phyloP scores from a whole-genome alignment of 1,284 basidiomycete species.

The Rhodofomes roseus region DNA sequence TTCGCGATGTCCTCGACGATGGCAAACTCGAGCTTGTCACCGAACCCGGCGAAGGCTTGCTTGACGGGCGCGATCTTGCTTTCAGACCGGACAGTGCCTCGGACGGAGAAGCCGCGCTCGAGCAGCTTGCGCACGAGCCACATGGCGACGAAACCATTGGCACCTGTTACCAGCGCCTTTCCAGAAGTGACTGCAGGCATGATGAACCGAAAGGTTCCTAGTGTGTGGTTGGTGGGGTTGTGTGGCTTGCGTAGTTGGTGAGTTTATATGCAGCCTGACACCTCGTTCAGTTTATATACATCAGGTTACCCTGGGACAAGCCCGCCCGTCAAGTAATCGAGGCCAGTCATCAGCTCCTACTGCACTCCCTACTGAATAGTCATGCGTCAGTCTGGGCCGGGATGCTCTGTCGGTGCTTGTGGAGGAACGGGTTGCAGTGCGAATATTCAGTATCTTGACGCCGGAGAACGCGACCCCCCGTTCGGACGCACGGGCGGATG shows the following conservation, averaged over 20 bases:
- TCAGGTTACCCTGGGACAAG: background rate
- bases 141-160: slow-evolving; percentile 29
- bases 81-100: slow-evolving; percentile 44
- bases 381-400: too few relatives aligned
- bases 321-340: too few relatives aligned
- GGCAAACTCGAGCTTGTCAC: slow-evolving; percentile 45
- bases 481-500: background rate
- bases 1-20: slow-evolving; percentile 55
- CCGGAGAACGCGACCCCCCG: background rate
- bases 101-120: slow-evolving; percentile 35
- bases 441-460: too few relatives aligned
- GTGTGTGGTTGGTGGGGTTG: background rate
- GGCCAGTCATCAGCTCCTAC: too few relatives aligned
- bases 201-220: slow-evolving; percentile 10
- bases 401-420: too few relatives aligned
- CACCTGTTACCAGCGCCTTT: slow-evolving; percentile 28
- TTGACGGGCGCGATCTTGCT: background rate
- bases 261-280: background rate
- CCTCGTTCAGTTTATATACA: background rate
- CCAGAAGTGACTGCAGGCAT: slow-evolving; percentile 23
- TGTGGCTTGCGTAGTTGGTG: background rate
- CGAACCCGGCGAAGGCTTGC: slow-evolving; percentile 18
- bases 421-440: background rate
- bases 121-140: slow-evolving; percentile 29
- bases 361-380: too few relatives aligned